Base-by-base conservation (phyloP, 148 eudicot genomes). In the Arctostaphylos glauca region DNA sequence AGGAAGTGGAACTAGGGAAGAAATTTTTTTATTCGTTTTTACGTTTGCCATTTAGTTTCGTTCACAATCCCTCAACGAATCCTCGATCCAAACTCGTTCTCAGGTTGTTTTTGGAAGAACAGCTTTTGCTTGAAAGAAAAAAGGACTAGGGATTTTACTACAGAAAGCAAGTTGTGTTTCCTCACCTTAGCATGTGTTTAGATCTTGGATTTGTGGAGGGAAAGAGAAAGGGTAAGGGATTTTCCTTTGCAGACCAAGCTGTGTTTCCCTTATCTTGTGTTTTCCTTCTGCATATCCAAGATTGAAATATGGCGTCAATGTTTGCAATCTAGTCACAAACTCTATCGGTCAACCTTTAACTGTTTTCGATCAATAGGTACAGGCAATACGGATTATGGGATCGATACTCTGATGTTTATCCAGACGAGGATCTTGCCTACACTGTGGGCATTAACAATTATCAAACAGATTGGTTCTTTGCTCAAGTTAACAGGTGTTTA, bases 351-450 rank as follows among this genome's bases (percentile, higher is more conserved):
- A 44, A 67, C 16, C 13, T 46, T 48, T 0, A 21, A 49, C 31
- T 49, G n/a, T 80, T 25, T 38, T 66, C 25, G 49, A 68, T 49
- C 4, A 73, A 73, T 87, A 94, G 98, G 85, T 95, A 79, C 80
- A 89, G 93, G 82, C 98, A 95, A 83, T 95, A 95, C 55, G 98
- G 97, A 38, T 85, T 95, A 46, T 95, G 98, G 98, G 98, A 95
- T 81, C 88, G 92, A 3, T 95, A 95, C 79, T 83, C 91, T 1
- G 91, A 95, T n/a, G 38, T 92, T 38, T 93, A 93, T 80, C 91
- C 95, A 3, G 67, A 81, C 0, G 67, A 87, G n/a, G 98, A 95
- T 87, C 88, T 95, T 46, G 84, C 84, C 7, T 95, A 90, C 85
- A 87, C 85, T 21, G 84, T 94, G 18, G 97, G 92, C 16, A 44